Base-by-base conservation (phyloP, 805 yeast species). In the Yamadazyma takamatsuzukensis region DNA sequence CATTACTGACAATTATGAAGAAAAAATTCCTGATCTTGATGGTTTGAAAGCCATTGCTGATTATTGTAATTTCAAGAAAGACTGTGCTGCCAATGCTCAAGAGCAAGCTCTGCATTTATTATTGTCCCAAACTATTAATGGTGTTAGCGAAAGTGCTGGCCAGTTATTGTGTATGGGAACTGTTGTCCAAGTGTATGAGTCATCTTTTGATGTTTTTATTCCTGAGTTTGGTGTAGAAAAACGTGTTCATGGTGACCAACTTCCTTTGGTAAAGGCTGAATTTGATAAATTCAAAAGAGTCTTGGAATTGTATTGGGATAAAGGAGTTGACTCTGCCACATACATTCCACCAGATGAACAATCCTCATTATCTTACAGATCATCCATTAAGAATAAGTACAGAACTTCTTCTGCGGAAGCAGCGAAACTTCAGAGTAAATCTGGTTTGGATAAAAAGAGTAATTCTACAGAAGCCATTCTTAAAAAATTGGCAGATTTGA, bases 191-290 rank as follows among this genome's bases (percentile, higher is more conserved):
- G 97, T 90, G 7, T 89, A 90, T 56, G 97, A 93, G 59, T 85
- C 96, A 1, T 86, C 97, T 2, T 93, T 93, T 62, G 98, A 93
- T 56, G 90, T 89, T 3, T 76, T 83, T 44, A 69, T 89, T 41
- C 96, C 96, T 2, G 96, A 87, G 44, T 83, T 88, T 62, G 97
- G 97, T 27, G 83, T 89, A 47, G 97, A 89, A 54, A 89, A 89
- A 59, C 73, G 97, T 50, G 96, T 89, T 15, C 98, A 93, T 52
- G 97, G 97, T 17, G 98, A 93, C 60, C 97, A 93, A 60, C 68
- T 93, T 35, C 97, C 97, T 8, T 68, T 90, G 41, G 76, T 76
- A 15, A 89, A 88, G 57, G 97, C 97, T 4, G 97, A 93, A 56
- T 93, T 83, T 55, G 89, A 85, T 55, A 83, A 81, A 52, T 49